Conservation (phyloP, 441 rosid species). For the Cnidoscolus chayamansa region DNA sequence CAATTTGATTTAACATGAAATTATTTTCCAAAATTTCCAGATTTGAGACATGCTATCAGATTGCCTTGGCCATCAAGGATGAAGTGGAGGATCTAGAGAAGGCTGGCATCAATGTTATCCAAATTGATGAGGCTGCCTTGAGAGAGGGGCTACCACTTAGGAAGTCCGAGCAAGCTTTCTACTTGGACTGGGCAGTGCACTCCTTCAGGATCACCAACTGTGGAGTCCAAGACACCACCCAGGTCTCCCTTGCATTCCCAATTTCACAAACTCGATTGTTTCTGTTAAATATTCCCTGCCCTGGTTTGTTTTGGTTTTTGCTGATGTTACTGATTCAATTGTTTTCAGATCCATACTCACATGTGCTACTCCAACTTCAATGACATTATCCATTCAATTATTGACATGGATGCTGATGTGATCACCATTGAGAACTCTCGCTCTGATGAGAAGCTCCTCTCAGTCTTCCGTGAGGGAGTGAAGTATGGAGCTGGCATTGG, state of each 20-base stretch:
- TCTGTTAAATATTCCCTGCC: not conserved
- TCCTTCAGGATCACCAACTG: constrained; percentile 93
- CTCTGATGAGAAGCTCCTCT: constrained; percentile 92
- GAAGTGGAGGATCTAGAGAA: constrained; percentile 97
- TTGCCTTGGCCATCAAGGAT: constrained; percentile 95
- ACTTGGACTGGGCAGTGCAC: constrained; percentile 98
- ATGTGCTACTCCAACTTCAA: constrained; percentile 99
- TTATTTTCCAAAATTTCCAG: constrained; percentile 35
- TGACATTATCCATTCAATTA: constrained; percentile 91
- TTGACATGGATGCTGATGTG: constrained; percentile 96
- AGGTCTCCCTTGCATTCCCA: constrained; percentile 37
- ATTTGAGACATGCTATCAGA: constrained; percentile 91
- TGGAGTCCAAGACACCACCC: constrained; percentile 87
- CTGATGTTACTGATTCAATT: not conserved
- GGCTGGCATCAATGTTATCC: constrained; percentile 84
- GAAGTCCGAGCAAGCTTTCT: constrained; percentile 93
- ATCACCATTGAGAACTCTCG: constrained; percentile 98
- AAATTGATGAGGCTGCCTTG: constrained; percentile 92
- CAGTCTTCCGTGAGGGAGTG: constrained; percentile 97
- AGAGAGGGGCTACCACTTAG: constrained; percentile 91
- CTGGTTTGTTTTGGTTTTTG: not conserved
- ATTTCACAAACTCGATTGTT: not conserved
- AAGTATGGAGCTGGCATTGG: constrained; percentile 97
- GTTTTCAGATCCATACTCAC: constrained; percentile 82
- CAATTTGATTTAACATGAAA: constrained; percentile 8